Evolutionary conservation across 179 eudicot species (phyloP).

Genomic region (Beta corolliflora): DNA sequence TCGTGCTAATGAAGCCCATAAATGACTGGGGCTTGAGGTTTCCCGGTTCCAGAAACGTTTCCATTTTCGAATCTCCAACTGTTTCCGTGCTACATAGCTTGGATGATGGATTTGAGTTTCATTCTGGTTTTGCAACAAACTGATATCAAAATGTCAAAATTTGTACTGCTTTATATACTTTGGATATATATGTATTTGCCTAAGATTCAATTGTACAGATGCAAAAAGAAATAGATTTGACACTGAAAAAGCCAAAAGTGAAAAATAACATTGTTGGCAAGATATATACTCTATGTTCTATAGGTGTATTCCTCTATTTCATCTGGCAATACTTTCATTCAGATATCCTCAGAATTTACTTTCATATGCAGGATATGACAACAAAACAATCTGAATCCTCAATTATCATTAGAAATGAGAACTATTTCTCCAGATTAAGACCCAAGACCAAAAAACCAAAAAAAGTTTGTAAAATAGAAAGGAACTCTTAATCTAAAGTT

Average conservation of each 20-base stretch:
- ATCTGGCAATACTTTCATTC: conserved; percentile 17
- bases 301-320: conserved; percentile 5
- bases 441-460: background rate
- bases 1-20: too few relatives aligned
- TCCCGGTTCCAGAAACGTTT: too few relatives aligned
- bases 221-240: conserved; percentile 17
- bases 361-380: conserved; percentile 8
- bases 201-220: conserved; percentile 41
- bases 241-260: conserved; percentile 21
- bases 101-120: conserved; percentile 34
- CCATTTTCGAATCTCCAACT: too few relatives aligned
- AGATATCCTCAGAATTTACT: conserved; percentile 17
- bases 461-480: background rate
- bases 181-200: conserved; percentile 37
- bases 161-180: conserved; percentile 30
- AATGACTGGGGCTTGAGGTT: too few relatives aligned
- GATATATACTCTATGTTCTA: conserved; percentile 19
- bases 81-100: too few relatives aligned
- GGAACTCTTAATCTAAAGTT: background rate
- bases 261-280: conserved; percentile 26
- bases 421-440: conserved; percentile 3
- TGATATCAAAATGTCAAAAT: conserved; percentile 25
- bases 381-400: background rate
- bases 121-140: conserved; percentile 32
- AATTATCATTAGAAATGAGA: background rate